phyloP scores from a whole-genome alignment of 1,284 basidiomycete genomes.

The Cerioporus squamosus region DNA sequence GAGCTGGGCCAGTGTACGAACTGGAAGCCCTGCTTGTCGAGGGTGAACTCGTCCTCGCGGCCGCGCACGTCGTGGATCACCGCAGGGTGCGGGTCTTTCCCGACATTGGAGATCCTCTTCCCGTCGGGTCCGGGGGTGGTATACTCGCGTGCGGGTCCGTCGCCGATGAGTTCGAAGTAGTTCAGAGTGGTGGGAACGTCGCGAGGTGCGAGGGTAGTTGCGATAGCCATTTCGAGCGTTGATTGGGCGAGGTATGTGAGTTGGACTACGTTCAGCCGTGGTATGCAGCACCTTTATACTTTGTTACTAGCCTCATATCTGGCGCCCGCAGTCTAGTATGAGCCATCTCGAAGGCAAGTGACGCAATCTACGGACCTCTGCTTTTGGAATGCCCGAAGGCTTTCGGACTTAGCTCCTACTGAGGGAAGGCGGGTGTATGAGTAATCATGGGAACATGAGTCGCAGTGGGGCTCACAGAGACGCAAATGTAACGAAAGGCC shows the following conservation, averaged over 20 bases:
- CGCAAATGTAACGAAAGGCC: too few relatives aligned
- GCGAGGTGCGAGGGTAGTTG: constrained; percentile 28
- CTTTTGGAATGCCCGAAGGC: background rate
- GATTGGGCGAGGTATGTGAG: too few relatives aligned
- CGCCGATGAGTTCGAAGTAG: constrained; percentile 30
- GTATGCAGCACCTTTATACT: too few relatives aligned
- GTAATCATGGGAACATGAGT: too few relatives aligned
- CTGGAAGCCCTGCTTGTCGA: constrained; percentile 48
- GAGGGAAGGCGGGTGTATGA: background rate
- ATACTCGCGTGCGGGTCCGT: constrained; percentile 30
- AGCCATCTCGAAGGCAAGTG: background rate
- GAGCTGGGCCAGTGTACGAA: constrained; percentile 30
- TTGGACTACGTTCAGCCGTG: background rate
- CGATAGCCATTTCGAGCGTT: constrained; percentile 27
- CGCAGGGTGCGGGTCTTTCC: constrained; percentile 24
- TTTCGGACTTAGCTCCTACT: background rate
- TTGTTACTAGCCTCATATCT: too few relatives aligned
- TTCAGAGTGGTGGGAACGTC: constrained; percentile 34
- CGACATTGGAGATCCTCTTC: constrained; percentile 25
- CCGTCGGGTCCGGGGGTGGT: constrained; percentile 25
- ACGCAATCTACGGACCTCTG: background rate
- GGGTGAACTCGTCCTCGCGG: constrained; percentile 33
- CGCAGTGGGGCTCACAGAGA: too few relatives aligned
- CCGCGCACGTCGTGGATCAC: constrained; percentile 36
- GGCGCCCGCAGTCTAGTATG: background rate